These are phyloP conservation scores for Limnomonas spitsbergensis DNA, from an alignment of 139 green algal species.

Conservation along the genomic window DNA sequence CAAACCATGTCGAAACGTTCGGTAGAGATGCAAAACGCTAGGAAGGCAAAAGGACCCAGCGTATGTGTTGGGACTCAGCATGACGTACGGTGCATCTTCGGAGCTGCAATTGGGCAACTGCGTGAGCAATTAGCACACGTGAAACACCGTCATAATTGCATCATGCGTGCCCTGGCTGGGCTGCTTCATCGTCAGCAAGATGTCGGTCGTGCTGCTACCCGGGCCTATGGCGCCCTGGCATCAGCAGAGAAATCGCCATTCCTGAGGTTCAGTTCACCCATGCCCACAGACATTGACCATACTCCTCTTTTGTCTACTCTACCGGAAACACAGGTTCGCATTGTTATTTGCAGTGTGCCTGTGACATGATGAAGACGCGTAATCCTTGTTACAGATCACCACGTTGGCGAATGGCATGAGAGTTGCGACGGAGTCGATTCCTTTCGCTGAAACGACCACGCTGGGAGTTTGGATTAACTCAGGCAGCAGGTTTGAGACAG, in stretches of 20 bases:
- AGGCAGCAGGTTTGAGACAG: conserved; percentile 88
- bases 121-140: no score
- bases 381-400: conserved; percentile 72
- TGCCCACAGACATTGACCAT: conserved; percentile 61
- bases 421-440: conserved; percentile 83
- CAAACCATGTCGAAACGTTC: no score
- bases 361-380: neutral
- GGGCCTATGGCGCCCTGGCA: neutral
- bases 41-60: no score
- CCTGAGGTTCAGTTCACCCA: conserved; percentile 73
- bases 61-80: no score
- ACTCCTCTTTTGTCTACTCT: conserved; percentile 62
- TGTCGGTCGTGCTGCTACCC: neutral
- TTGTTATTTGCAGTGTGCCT: neutral
- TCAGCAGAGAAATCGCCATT: conserved; percentile 46
- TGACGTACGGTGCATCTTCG: no score
- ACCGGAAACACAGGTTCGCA: conserved; percentile 79
- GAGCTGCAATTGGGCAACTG: no score
- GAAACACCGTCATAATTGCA: no score
- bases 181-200: neutral
- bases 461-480: conserved; percentile 98
- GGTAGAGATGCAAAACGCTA: no score
- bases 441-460: conserved; percentile 84
- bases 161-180: neutral
- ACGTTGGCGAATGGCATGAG: conserved; percentile 87